These are phyloP conservation scores for Zancudomyces culisetae DNA, from an alignment of 371 early-diverging fungal genomes.

Conservation along the genomic window DNA sequence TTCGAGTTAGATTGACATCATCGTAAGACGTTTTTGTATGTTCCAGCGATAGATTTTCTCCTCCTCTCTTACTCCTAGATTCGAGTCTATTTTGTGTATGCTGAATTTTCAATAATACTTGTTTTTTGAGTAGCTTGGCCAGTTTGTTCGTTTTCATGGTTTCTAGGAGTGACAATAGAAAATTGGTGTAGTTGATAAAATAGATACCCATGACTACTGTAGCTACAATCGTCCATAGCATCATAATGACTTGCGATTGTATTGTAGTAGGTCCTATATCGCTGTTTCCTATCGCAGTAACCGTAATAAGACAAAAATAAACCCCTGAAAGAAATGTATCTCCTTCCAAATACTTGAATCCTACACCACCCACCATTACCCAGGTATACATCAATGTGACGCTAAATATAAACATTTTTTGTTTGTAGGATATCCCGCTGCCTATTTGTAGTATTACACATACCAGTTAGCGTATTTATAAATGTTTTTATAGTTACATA, in stretches of 20 bases:
- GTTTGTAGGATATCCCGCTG: not conserved
- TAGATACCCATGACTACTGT: not conserved
- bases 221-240: not conserved
- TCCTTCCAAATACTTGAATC: not conserved
- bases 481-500: not conserved
- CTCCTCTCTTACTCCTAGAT: no score
- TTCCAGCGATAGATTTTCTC: no score
- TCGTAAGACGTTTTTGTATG: no score
- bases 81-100: no score
- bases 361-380: not conserved
- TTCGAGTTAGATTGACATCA: no score
- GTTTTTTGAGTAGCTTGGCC: not conserved
- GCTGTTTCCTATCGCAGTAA: not conserved
- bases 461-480: not conserved
- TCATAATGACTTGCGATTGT: not conserved
- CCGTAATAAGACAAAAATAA: not conserved
- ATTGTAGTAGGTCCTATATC: not conserved
- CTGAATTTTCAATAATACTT: no score
- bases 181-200: not conserved
- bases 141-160: not conserved
- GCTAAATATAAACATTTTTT: not conserved
- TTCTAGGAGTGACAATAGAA: not conserved
- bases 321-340: not conserved
- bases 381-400: not conserved
- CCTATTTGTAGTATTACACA: not conserved